phyloP scores from a whole-genome alignment of 108 stramenopile species.

The Chaetoceros muelleri region DNA sequence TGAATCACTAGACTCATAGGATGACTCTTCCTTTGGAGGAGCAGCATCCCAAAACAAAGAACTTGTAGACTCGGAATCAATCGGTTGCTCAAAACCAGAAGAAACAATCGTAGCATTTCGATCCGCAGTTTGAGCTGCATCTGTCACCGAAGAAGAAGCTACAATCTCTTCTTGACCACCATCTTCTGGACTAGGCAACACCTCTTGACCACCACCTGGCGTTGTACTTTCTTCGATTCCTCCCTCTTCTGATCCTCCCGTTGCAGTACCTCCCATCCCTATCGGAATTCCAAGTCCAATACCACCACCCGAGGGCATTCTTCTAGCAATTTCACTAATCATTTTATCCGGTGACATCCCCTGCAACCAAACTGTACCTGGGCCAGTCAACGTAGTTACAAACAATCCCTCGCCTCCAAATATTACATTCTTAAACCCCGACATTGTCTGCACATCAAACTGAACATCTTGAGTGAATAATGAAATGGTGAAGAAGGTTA shows the following conservation, averaged over 20 bases:
- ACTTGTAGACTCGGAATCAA: slow-evolving; percentile 43
- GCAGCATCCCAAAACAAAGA: slow-evolving; percentile 74
- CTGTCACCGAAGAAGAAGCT: no score
- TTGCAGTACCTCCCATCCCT: slow-evolving; percentile 39
- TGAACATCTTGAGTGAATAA: slow-evolving; percentile 67
- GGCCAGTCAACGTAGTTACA: slow-evolving; percentile 86
- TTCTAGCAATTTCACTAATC: slow-evolving; percentile 77
- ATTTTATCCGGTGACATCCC: slow-evolving; percentile 75
- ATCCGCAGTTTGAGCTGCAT: slow-evolving; percentile 49
- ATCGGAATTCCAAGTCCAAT: slow-evolving; percentile 69
- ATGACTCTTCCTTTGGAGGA: neutral
- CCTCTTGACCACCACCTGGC: slow-evolving; percentile 8
- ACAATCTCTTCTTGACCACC: neutral
- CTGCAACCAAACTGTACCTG: slow-evolving; percentile 83
- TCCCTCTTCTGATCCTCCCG: no score
- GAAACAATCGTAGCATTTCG: slow-evolving; percentile 65
- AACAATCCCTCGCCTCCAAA: slow-evolving; percentile 89
- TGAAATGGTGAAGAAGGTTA: no score
- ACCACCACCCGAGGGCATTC: slow-evolving; percentile 74
- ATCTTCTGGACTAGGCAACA: neutral
- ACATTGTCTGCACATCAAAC: slow-evolving; percentile 74
- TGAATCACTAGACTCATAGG: slow-evolving; percentile 3
- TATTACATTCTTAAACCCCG: slow-evolving; percentile 84
- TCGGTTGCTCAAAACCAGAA: slow-evolving; percentile 28
- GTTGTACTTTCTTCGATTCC: no score